A percentile compares a stretch with the other conserved stretches of the same genome.
Conservation (phyloP, 495 filamentous ascomycete species). For the Penicillium angulare region DNA sequence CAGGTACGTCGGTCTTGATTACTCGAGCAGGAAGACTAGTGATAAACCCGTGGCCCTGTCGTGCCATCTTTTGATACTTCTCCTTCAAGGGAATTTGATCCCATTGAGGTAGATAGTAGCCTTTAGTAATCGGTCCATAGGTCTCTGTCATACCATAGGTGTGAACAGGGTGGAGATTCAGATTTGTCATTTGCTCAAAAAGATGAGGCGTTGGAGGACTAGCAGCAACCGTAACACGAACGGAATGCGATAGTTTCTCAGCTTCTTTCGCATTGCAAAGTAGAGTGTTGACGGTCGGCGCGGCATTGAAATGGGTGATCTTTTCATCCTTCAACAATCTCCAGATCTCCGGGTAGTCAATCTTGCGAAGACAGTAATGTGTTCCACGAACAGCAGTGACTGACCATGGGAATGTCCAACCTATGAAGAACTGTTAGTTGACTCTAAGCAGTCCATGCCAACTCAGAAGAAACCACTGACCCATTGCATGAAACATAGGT, state of each 20-base stretch:
- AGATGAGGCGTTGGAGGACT: constrained; percentile 84
- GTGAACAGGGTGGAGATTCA: constrained; percentile 91
- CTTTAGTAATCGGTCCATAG: constrained; percentile 94
- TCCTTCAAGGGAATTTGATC: constrained; percentile 65
- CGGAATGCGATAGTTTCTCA: constrained; percentile 61
- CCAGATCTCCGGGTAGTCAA: constrained; percentile 95
- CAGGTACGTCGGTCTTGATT: constrained; percentile 71
- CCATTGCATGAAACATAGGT: constrained; percentile 95
- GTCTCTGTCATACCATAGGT: constrained; percentile 95
- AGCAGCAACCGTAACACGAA: constrained; percentile 90
- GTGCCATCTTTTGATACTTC: constrained; percentile 81
- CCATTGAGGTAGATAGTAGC: constrained; percentile 84
- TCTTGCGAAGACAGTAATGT: constrained; percentile 91
- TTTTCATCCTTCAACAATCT: constrained; percentile 74
- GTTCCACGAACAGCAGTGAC: constrained; percentile 89
- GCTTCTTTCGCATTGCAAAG: constrained; percentile 78
- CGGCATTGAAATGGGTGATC: constrained; percentile 94
- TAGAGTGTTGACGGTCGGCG: constrained; percentile 93
- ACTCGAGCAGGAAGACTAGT: constrained; percentile 79
- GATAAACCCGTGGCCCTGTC: constrained; percentile 91
- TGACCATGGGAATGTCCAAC: constrained; percentile 84
- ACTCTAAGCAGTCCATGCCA: too few relatives aligned
- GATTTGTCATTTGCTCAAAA: constrained; percentile 84
- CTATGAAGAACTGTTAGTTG: constrained; percentile 19
- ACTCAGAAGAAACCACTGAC: constrained; percentile 40